Evolutionary conservation across 2,329 filamentous ascomycete species (phyloP), one percentile per base, ranked within the genome.

Genomic region (Botrytis pseudocinerea): DNA sequence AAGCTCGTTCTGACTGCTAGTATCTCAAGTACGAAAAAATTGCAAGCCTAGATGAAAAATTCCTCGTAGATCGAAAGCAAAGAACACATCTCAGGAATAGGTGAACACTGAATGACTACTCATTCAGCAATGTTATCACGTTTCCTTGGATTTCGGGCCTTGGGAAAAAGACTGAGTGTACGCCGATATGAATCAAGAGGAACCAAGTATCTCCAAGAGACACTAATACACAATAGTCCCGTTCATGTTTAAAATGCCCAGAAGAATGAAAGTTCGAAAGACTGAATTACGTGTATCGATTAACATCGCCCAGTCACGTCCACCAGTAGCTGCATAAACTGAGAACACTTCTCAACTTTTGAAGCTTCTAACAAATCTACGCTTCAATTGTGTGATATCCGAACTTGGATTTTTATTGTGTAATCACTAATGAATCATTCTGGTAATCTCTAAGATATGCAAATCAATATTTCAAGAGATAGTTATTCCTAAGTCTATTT

Each of bases 31-130:
- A 7, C n/a, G 12, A 12, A n/a, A 2, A 44, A n/a, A 54, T 54
- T 14, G 12, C 12, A 54, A 54, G 2, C 12, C 1, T 54, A n/a
- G 25, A 4, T 7, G 2, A 6, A 1, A 1, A 54, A 14, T 8
- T 5, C 7, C 5, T 0, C 4, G 6, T 5, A 4, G 1, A 51
- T n/a, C 4, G 25, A 51, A n/a, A n/a, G 22, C 10, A 14, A 51
- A 51, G 1, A 60, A 22, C 2, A 1, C 18, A 20, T 20, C 54
- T 12, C 22, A 60, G 28, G 28, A 35, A 59, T 59, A 59, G 28
- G 12, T 6, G 8, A 35, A 4, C 10, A 22, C 28, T 8, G 4
- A 35, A 22, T 12, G 10, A 60, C 20, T 12, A 25, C 20, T 7
- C 22, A 2, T 12, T 60, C 1, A 60, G 57, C 20, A 25, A 22